Evolutionary conservation across 306 rosid species (phyloP), one percentile per base, ranked within the genome.

Genomic region (Aeschynomene evenia): DNA sequence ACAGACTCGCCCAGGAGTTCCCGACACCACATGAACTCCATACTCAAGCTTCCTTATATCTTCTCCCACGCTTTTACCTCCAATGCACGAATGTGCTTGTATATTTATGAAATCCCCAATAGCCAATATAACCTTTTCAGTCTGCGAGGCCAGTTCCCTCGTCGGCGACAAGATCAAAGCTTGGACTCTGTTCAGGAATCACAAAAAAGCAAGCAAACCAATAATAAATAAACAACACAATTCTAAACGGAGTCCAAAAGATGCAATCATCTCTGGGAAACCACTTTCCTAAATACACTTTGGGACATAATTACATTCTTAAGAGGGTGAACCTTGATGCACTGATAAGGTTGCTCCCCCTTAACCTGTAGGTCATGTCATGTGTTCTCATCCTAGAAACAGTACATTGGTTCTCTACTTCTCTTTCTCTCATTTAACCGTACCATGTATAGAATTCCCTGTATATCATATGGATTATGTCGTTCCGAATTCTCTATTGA

Each of bases 1-100:
- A 77, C 97, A 91, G 12, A 91, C 99, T 70, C 99, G 85, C 3
- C 99, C 99, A 42, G 99, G 99, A 66, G 99, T 95, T 76, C 99
- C 99, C 55, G 99, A 95, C 39, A 95, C 99, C 42, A 91, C 95
- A 63, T 95, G 99, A 74, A 95, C 99, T 68, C 99, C 99, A 68
- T 89, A 71, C 80, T 95, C 99, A 2, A 95, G 89, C 83, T 95
- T 89, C 75, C 99, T 80, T 16, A 95, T 91, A 74, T 95, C 99
- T 77, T 95, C 97, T 18, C 97, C 92, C 14, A 95, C 96, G 53
- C 99, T 95, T 81, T 89, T 91, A 51, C 99, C 97, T 48, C 99
- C 99, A 79, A 95, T 52, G 71, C 99, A 95, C 15, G 97, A 60
- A 76, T 95, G 99, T 2, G 89, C 96, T 86, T 91, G 96, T 51